A percentile compares a stretch with the other conserved stretches of the same genome.
Evolutionary conservation across 2,329 filamentous ascomycete genomes (phyloP).

Genomic region (Trichoderma brevicompactum): DNA sequence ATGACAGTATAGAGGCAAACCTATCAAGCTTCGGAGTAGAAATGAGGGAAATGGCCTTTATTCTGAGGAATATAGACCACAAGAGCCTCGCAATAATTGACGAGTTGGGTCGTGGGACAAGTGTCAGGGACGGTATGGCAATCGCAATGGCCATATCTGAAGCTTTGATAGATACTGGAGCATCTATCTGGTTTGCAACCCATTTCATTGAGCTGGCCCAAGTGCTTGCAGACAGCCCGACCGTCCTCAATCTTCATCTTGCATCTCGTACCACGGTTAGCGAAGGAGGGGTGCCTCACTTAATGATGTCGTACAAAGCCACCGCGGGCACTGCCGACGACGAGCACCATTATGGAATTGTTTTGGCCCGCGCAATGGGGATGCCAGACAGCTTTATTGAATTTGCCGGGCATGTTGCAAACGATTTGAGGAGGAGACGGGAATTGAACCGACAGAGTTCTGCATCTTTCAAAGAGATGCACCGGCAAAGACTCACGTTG

Average conservation of each 20-base stretch:
- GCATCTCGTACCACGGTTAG: slow-evolving; percentile 64
- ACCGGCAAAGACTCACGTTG: slow-evolving; percentile 74
- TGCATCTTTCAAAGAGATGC: slow-evolving; percentile 60
- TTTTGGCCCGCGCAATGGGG: slow-evolving; percentile 74
- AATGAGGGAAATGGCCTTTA: slow-evolving; percentile 96
- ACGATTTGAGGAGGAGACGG: slow-evolving; percentile 61
- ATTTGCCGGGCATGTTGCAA: slow-evolving; percentile 68
- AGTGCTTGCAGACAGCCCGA: slow-evolving; percentile 73
- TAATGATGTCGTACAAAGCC: slow-evolving; percentile 89
- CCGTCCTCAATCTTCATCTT: slow-evolving; percentile 83
- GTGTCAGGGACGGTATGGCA: slow-evolving; percentile 82
- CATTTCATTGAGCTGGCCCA: slow-evolving; percentile 85
- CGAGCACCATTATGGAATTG: slow-evolving; percentile 77
- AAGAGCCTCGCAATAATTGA: slow-evolving; percentile 84
- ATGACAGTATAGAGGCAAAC: slow-evolving; percentile 87
- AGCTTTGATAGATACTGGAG: slow-evolving; percentile 76
- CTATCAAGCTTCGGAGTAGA: slow-evolving; percentile 92
- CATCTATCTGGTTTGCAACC: slow-evolving; percentile 89
- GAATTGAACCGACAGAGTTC: slow-evolving; percentile 63
- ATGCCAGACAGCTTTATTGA: slow-evolving; percentile 71
- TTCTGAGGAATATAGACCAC: slow-evolving; percentile 78
- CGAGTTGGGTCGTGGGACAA: slow-evolving; percentile 89
- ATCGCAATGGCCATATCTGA: slow-evolving; percentile 92
- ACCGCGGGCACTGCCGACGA: slow-evolving; percentile 71
- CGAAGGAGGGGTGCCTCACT: slow-evolving; percentile 58